phyloP scores from a whole-genome alignment of 1,284 basidiomycete genomes.

The Bjerkandera adusta region DNA sequence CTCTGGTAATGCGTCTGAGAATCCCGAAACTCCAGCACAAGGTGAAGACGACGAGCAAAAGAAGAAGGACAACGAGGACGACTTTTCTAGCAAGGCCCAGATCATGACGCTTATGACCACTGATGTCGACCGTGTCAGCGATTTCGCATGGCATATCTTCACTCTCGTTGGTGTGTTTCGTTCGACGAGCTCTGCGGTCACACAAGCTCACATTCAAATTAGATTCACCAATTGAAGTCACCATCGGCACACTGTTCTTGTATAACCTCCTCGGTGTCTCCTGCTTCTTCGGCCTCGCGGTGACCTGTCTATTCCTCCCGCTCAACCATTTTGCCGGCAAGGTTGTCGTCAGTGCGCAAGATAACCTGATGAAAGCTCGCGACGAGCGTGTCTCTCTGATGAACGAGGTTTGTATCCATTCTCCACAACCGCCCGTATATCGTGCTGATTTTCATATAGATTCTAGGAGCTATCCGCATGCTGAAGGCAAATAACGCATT shows the following conservation, averaged over 20 bases:
- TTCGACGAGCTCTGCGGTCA: background rate
- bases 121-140: slow-evolving; percentile 87
- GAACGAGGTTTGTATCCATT: slow-evolving; percentile 69
- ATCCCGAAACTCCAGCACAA: background rate
- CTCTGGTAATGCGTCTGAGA: background rate
- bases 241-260: slow-evolving; percentile 78
- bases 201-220: background rate
- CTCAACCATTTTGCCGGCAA: slow-evolving; percentile 87
- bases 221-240: slow-evolving; percentile 83
- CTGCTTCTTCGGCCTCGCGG: slow-evolving; percentile 78
- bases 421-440: slow-evolving; percentile 3
- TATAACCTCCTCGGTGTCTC: slow-evolving; percentile 81
- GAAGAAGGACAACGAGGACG: slow-evolving; percentile 62
- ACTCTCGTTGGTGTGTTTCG: slow-evolving; percentile 45
- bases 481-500: slow-evolving; percentile 73
- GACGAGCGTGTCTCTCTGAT: slow-evolving; percentile 89
- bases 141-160: slow-evolving; percentile 81
- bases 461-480: slow-evolving; percentile 90
- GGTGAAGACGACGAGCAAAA: slow-evolving; percentile 23
- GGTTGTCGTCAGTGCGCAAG: slow-evolving; percentile 80
- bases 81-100: slow-evolving; percentile 88
- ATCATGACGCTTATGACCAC: slow-evolving; percentile 89
- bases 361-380: slow-evolving; percentile 89
- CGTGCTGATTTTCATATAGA: no score
- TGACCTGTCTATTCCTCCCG: slow-evolving; percentile 83